Percentiles rank a stretch among this genome's conserved stretches.
Conservation (phyloP, 225 moss, liverwort and hornwort species). For the Antitrichia curtipendula region DNA sequence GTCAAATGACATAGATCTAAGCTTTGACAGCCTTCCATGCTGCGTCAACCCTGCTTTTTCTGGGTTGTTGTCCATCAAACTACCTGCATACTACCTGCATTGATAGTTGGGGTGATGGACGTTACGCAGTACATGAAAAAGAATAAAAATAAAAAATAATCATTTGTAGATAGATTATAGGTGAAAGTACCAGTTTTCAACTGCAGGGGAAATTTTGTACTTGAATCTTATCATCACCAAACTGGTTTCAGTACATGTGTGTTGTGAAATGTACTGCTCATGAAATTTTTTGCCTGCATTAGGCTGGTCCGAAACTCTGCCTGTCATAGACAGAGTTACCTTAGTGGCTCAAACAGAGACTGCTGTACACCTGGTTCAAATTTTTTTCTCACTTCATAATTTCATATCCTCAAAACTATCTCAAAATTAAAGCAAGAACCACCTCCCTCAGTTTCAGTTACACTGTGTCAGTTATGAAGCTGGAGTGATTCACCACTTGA, state of each 20-base stretch:
- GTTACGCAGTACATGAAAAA: not conserved
- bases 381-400: not conserved
- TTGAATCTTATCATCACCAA: not conserved
- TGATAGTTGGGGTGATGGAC: not conserved
- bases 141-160: not conserved
- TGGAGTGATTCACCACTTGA: not conserved
- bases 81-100: not conserved
- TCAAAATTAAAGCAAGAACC: not conserved
- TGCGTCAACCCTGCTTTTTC: not conserved
- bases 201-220: not conserved
- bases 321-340: too few species aligned
- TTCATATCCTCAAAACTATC: not conserved
- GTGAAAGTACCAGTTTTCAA: not conserved
- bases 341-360: not conserved
- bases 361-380: not conserved
- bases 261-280: too few species aligned
- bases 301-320: too few species aligned
- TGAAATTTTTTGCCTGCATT: too few species aligned
- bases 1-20: not conserved
- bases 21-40: not conserved
- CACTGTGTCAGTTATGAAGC: not conserved
- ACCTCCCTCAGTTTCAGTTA: not conserved
- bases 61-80: not conserved
- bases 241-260: not conserved
- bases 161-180: not conserved